Evolutionary conservation across 345 rosid species (phyloP).

Genomic region (Eucalyptus shirleyi): DNA sequence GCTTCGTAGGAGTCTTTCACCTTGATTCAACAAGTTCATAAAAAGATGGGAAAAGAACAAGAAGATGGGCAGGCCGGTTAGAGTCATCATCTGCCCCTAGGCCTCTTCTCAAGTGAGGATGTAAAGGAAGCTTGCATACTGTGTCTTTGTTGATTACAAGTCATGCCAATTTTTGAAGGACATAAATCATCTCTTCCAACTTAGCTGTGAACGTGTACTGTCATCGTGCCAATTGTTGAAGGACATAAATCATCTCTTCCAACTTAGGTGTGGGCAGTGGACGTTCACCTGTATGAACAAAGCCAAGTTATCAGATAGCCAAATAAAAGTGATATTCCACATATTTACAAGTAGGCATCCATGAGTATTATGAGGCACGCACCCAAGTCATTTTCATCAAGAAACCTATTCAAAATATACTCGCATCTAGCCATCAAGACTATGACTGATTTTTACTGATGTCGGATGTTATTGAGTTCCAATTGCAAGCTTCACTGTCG

Average conservation of each 20-base stretch:
- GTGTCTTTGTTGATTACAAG: slow-evolving; percentile 54
- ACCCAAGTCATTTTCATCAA: slow-evolving; percentile 73
- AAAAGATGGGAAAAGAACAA: slow-evolving; percentile 70
- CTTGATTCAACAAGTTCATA: slow-evolving; percentile 77
- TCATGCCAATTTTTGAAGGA: slow-evolving; percentile 50
- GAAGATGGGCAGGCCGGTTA: slow-evolving; percentile 45
- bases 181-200: slow-evolving; percentile 64
- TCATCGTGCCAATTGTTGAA: slow-evolving; percentile 34
- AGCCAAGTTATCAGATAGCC: neutral
- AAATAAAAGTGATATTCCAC: neutral
- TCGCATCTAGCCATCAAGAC: slow-evolving; percentile 65
- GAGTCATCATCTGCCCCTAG: slow-evolving; percentile 16
- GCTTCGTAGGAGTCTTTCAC: slow-evolving; percentile 15
- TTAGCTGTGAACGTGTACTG: slow-evolving; percentile 16
- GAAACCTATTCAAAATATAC: slow-evolving; percentile 53
- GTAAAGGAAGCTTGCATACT: slow-evolving; percentile 55
- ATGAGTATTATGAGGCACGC: neutral
- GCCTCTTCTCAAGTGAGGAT: slow-evolving; percentile 36
- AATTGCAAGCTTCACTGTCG: slow-evolving; percentile 21
- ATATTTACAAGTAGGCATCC: neutral
- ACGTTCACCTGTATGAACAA: slow-evolving; percentile 41
- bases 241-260: slow-evolving; percentile 61
- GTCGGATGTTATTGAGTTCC: slow-evolving; percentile 59
- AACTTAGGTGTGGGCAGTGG: slow-evolving; percentile 55
- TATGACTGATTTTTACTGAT: slow-evolving; percentile 57